These are phyloP conservation scores for Stachybotrys chlorohalonatus DNA, from an alignment of 2,329 filamentous ascomycete species.

Conservation along the genomic window DNA sequence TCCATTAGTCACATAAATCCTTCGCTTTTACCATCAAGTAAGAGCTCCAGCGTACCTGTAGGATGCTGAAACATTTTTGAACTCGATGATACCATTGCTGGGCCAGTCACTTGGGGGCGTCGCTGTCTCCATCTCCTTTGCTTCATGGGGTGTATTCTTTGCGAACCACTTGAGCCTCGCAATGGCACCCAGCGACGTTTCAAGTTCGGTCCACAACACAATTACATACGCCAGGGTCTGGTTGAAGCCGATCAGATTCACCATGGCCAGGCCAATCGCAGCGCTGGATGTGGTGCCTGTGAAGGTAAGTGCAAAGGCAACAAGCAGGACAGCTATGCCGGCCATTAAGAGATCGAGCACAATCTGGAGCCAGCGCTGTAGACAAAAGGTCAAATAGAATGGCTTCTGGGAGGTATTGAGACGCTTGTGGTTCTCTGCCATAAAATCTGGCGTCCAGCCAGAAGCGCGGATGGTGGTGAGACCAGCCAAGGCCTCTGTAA, in stretches of 20 bases:
- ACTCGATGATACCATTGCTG: slow-evolving; percentile 12
- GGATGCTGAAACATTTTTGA: slow-evolving; percentile 14
- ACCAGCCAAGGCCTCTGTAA: slow-evolving; percentile 37
- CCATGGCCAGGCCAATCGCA: slow-evolving; percentile 19
- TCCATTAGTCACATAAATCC: not conserved
- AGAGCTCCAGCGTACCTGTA: slow-evolving; percentile 11
- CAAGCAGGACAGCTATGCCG: slow-evolving; percentile 34
- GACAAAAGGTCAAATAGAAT: slow-evolving; percentile 37
- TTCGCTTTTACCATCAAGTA: not conserved
- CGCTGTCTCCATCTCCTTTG: slow-evolving; percentile 4
- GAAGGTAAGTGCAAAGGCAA: slow-evolving; percentile 30
- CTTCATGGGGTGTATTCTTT: slow-evolving; percentile 16
- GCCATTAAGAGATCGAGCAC: slow-evolving; percentile 39
- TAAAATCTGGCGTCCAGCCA: slow-evolving; percentile 29
- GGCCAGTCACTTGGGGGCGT: slow-evolving; percentile 16
- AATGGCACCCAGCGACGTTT: slow-evolving; percentile 26
- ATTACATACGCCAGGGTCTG: slow-evolving; percentile 21
- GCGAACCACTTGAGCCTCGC: slow-evolving; percentile 22
- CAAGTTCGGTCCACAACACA: slow-evolving; percentile 24
- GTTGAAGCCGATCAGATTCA: slow-evolving; percentile 18
- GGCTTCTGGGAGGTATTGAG: slow-evolving; percentile 37
- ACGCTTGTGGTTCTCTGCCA: slow-evolving; percentile 21
- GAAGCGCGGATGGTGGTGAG: slow-evolving; percentile 41
- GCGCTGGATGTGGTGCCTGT: slow-evolving; percentile 13
- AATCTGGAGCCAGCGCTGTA: slow-evolving; percentile 40